Conservation (phyloP, 371 early-diverging fungal species). For the Saksenaea oblongispora region DNA sequence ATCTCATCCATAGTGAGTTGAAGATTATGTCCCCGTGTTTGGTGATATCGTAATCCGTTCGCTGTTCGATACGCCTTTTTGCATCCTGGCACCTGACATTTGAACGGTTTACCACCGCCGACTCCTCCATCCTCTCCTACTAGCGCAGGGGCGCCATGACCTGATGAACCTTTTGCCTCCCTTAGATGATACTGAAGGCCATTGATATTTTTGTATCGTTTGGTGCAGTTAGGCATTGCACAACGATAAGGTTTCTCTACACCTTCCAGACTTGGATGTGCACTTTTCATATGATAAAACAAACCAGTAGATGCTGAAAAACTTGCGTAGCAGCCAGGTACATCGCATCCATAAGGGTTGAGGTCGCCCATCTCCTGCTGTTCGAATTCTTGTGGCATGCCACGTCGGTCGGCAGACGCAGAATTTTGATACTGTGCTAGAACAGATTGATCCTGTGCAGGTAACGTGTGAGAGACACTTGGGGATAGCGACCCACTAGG, state of each 20-base stretch:
- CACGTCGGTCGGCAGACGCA: not conserved
- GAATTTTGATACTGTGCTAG: slow-evolving; percentile 21
- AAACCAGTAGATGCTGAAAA: slow-evolving; percentile 63
- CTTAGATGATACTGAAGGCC: slow-evolving; percentile 95
- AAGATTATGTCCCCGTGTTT: slow-evolving; percentile 36
- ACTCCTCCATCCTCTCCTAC: slow-evolving; percentile 9
- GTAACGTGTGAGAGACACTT: not conserved
- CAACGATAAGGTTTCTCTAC: slow-evolving; percentile 78
- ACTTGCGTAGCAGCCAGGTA: slow-evolving; percentile 59
- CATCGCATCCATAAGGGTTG: slow-evolving; percentile 75
- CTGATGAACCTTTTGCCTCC: slow-evolving; percentile 71
- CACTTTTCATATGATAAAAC: slow-evolving; percentile 69
- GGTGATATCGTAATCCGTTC: slow-evolving; percentile 47
- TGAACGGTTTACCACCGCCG: slow-evolving; percentile 16
- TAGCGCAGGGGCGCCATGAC: slow-evolving; percentile 28
- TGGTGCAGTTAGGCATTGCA: slow-evolving; percentile 80
- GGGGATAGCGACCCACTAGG: slow-evolving; percentile 5
- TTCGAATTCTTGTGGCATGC: slow-evolving; percentile 4
- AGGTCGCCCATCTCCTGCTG: slow-evolving; percentile 16
- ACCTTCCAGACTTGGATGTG: slow-evolving; percentile 51
- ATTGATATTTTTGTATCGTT: slow-evolving; percentile 95
- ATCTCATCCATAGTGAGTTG: slow-evolving; percentile 1
- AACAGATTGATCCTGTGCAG: slow-evolving; percentile 24
- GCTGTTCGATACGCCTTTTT: slow-evolving; percentile 49
- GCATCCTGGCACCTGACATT: slow-evolving; percentile 44